phyloP scores from a whole-genome alignment of 345 rosid genomes.

The Moricandia moricandioides region DNA sequence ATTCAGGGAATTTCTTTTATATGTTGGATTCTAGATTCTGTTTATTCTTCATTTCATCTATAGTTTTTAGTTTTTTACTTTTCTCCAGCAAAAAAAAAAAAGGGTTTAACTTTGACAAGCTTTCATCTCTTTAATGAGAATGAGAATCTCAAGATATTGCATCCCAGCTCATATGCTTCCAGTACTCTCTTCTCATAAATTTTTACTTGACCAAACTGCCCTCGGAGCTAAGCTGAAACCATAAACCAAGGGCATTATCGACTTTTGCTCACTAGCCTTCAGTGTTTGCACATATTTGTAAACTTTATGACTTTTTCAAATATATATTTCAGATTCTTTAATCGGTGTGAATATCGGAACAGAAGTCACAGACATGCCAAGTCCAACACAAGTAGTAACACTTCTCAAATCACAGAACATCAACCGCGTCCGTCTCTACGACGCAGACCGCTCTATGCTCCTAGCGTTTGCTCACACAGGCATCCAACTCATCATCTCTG shows the following conservation, averaged over 20 bases:
- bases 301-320: conserved; percentile 5
- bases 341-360: conserved; percentile 91
- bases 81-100: not conserved
- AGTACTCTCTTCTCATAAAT: conserved; percentile 6
- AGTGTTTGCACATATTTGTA: not conserved
- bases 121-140: conserved; percentile 28
- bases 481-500: conserved; percentile 74
- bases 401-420: conserved; percentile 89
- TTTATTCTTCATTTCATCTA: conserved; percentile 9
- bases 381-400: conserved; percentile 78
- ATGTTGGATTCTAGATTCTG: conserved; percentile 12
- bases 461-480: conserved; percentile 86
- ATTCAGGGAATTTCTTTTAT: not conserved
- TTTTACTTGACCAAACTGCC: conserved; percentile 8
- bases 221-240: not conserved
- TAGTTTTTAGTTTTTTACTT: not conserved
- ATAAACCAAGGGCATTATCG: conserved; percentile 2
- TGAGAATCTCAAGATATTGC: conserved; percentile 41
- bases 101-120: not conserved
- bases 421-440: conserved; percentile 72
- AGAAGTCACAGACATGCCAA: conserved; percentile 83
- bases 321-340: conserved; percentile 65
- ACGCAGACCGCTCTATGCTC: conserved; percentile 83
- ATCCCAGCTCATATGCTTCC: conserved; percentile 39
- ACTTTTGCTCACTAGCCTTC: not conserved